Conservation (phyloP, 768 basidiomycete genomes). For the Phlebiopsis gigantea region DNA sequence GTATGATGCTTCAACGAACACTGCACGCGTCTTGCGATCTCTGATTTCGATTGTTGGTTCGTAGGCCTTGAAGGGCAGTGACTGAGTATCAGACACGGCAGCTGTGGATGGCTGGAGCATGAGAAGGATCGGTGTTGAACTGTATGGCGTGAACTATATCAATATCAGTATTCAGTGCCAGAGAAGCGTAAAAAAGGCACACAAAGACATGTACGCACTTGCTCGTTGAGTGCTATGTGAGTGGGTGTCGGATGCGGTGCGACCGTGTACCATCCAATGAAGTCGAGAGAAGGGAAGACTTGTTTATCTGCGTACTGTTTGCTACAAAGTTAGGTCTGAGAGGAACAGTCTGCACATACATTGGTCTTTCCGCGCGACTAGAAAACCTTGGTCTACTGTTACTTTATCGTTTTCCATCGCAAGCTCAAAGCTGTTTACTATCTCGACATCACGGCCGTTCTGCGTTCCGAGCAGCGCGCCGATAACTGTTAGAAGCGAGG, state of each 20-base stretch:
- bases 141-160: conserved; percentile 74
- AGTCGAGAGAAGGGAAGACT: conserved; percentile 95
- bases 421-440: conserved; percentile 95
- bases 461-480: conserved; percentile 94
- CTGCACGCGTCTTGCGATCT: conserved; percentile 68
- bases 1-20: conserved; percentile 82
- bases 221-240: conserved; percentile 83
- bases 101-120: conserved; percentile 54
- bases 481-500: conserved; percentile 52
- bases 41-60: conserved; percentile 86
- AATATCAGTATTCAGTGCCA: neutral
- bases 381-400: conserved; percentile 74
- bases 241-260: conserved; percentile 64
- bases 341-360: conserved; percentile 46
- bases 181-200: neutral
- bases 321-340: too few relatives aligned
- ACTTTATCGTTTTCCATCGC: conserved; percentile 55
- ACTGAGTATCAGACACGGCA: conserved; percentile 56
- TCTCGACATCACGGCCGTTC: conserved; percentile 91
- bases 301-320: conserved; percentile 72
- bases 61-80: conserved; percentile 89
- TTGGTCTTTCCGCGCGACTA: conserved; percentile 80
- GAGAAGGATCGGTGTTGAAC: conserved; percentile 86
- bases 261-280: conserved; percentile 97
- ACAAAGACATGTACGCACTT: conserved; percentile 39